Conservation (phyloP, 768 basidiomycete species). For the Tricholoma hemisulphureum region DNA sequence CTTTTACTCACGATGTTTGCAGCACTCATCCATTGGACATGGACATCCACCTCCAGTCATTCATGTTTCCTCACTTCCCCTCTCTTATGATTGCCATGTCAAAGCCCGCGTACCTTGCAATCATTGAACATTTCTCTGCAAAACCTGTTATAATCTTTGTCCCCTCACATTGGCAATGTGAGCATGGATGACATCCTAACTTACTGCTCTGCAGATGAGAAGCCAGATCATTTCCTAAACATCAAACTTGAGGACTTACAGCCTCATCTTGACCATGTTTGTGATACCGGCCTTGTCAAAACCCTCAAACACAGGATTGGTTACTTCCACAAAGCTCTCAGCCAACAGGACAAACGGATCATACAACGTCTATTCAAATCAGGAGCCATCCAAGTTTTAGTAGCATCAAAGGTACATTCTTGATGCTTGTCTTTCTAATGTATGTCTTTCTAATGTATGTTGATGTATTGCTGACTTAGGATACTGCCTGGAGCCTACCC, state of each 20-base stretch:
- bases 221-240: conserved; percentile 85
- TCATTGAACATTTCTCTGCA: conserved; percentile 79
- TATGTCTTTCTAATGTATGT: background rate
- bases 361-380: conserved; percentile 90
- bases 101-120: conserved; percentile 93
- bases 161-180: conserved; percentile 89
- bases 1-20: conserved; percentile 13
- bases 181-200: conserved; percentile 87
- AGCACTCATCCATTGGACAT: conserved; percentile 96
- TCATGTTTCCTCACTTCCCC: conserved; percentile 95
- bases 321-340: conserved; percentile 92
- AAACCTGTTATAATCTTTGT: conserved; percentile 94
- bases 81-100: conserved; percentile 99
- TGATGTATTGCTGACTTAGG: conserved; percentile 43
- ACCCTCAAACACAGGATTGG: conserved; percentile 88
- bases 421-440: no score
- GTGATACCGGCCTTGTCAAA: conserved; percentile 72
- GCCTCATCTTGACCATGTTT: conserved; percentile 84
- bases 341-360: conserved; percentile 89
- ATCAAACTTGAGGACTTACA: conserved; percentile 79
- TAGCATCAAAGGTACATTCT: conserved; percentile 79
- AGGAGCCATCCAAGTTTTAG: conserved; percentile 91
- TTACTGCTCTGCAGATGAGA: conserved; percentile 85
- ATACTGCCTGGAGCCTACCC: conserved; percentile 94
- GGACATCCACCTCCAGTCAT: conserved; percentile 96